phyloP scores from a whole-genome alignment of 352 stramenopile genomes.

The Pythium oligandrum region DNA sequence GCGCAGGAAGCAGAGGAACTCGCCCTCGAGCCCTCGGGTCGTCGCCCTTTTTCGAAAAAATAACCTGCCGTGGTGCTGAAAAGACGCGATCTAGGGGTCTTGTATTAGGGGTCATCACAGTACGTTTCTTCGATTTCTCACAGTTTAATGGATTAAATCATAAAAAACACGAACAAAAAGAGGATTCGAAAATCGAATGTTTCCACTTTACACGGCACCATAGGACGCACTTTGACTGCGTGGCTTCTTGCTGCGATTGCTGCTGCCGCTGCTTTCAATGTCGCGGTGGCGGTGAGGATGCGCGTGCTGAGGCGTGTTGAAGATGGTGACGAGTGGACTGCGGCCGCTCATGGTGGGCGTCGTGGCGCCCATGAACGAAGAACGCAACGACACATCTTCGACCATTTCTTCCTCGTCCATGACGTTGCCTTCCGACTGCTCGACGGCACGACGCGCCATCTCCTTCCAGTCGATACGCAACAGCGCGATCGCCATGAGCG shows the following conservation, averaged over 20 bases:
- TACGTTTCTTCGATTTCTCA: slow-evolving; percentile 3
- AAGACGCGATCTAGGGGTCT: slow-evolving; percentile 3
- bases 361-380: slow-evolving; percentile 48
- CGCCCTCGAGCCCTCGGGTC: too few relatives aligned
- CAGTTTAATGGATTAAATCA: slow-evolving; percentile 5
- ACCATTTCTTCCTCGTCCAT: slow-evolving; percentile 49
- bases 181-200: slow-evolving; percentile 7
- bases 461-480: slow-evolving; percentile 63
- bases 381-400: slow-evolving; percentile 56
- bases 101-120: background rate
- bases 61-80: background rate
- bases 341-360: slow-evolving; percentile 57
- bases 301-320: slow-evolving; percentile 50
- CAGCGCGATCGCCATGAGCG: slow-evolving; percentile 49
- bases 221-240: slow-evolving; percentile 16
- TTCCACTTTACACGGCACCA: slow-evolving; percentile 4
- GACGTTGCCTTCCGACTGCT: slow-evolving; percentile 53
- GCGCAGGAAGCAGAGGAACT: too few relatives aligned
- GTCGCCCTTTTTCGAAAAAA: too few relatives aligned
- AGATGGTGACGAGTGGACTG: slow-evolving; percentile 50
- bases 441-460: slow-evolving; percentile 61
- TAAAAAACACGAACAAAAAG: background rate
- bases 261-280: slow-evolving; percentile 10
- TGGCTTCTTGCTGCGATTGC: background rate
- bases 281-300: slow-evolving; percentile 24